Base-by-base conservation (phyloP, 805 yeast species). In the Metschnikowia cerradonensis region DNA sequence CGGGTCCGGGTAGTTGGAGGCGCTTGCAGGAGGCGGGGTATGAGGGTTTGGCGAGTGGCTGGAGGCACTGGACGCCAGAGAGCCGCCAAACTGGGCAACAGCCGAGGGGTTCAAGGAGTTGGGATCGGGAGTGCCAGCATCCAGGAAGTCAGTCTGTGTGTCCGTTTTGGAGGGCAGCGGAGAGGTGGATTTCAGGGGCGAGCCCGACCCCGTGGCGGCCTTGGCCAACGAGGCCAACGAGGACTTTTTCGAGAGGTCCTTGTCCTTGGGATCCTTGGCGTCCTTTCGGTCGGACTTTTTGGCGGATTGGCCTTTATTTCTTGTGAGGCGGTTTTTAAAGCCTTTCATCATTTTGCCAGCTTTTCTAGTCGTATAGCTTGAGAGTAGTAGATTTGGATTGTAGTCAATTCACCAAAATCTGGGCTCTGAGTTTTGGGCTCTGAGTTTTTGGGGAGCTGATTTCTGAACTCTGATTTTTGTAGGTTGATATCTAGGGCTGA, bases 291-390 rank as follows among this genome's bases (percentile, higher is more conserved):
- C 61, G 54, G 67, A 68, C 40, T 70, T 70, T 44, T 57, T 61
- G 23, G 61, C 48, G 56, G 64, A 45, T 65, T 63, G 64, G 65
- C 60, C 59, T 66, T 75, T 68, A 60, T 70, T 71, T 42, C 77
- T 66, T 17, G 77, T 68, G 59, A 73, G 76, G 55, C 77, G 66
- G 62, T 83, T 86, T 62, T 82, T 83, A 67, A 83, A 83, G 30
- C 88, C 88, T 70, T 82, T 83, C 88, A 83, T 83, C 89, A 83
- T 83, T 61, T 75, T 80, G 67, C 44, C 36, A 13, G 22, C 22
- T n/a, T 5, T 5, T n/a, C 38, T n/a, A 35, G 17, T 7, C 10
- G 8, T 14, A 15, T 26, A 10, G 11, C 30, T 26, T 26, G 1
- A 26, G 30, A 3, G 30, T 26, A 3, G 13, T 5, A 22, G 23